Evolutionary conservation across 345 rosid genomes (phyloP), one percentile per base, ranked within the genome.

Genomic region (Eucalyptus curtisii): DNA sequence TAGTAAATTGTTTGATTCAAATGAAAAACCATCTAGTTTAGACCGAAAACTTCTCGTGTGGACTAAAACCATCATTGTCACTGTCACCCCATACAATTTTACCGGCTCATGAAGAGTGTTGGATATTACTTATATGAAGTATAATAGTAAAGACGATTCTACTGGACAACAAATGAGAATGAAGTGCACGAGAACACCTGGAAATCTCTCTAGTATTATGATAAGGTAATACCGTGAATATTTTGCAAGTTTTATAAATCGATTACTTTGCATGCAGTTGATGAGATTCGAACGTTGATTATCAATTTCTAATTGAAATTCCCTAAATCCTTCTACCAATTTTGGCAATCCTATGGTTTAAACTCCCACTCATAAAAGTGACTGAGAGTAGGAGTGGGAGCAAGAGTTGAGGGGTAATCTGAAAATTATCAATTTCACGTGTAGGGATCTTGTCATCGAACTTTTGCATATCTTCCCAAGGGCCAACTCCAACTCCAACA

Each of bases 391-490:
- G 87, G 55, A 91, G 80, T 27, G 30, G 31, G 68, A 40, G 53
- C 17, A 27, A 76, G 81, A 87, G 68, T 53, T 15, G 4, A 61
- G 15, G 68, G 68, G 3, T 27, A 49, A 89, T 99, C 95, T 98
- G 99, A 93, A 98, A 98, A 92, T 97, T 95, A 87, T 98, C 99
- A 33, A 98, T 97, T 19, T 94, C 98, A 90, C 97, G 92, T 61
- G 99, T 89, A 87, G 99, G 99, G 59, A 98, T 97, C 90, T 98
- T 98, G 88, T 98, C 98, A 76, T 96, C 99, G 85, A 98, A 98
- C 91, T 98, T 97, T 88, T 93, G 93, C 99, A 98, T 98, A 95
- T 94, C 95, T 88, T 97, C 99, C 99, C 99, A 98, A 44, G 99
- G 57, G 25, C 57, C 57, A 52, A 52, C 57, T 44, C 99, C 99